Conservation (phyloP, 306 rosid species). For the Quercus engelmannii region DNA sequence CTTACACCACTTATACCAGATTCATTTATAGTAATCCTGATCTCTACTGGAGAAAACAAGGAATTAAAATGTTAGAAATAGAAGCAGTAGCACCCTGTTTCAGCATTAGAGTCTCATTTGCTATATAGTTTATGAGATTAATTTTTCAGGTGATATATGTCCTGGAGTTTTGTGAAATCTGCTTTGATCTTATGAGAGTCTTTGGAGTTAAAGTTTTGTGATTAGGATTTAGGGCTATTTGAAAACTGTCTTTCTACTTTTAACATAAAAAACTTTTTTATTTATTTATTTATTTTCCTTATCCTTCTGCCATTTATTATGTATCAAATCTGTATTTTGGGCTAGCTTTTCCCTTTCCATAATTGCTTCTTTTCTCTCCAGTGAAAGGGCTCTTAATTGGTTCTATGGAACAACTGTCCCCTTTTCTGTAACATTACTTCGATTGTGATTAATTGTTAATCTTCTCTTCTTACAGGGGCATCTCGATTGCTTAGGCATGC, state of each 20-base stretch:
- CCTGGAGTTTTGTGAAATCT: neutral
- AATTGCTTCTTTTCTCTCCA: neutral
- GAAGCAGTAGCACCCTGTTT: no score
- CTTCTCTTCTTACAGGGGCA: slow-evolving; percentile 6
- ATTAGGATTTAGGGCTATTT: neutral
- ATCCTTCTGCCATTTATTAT: no score
- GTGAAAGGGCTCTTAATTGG: neutral
- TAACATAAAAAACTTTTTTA: neutral
- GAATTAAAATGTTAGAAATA: no score
- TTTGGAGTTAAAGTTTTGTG: neutral
- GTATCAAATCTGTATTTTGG: no score
- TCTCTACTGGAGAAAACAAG: no score
- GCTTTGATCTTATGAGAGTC: neutral
- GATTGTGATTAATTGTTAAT: neutral
- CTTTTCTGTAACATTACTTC: neutral
- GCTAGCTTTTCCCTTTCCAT: neutral
- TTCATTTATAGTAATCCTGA: no score
- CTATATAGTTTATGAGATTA: no score
- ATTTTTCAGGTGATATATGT: no score
- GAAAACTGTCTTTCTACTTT: neutral
- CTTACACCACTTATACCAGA: no score
- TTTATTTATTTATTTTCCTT: neutral
- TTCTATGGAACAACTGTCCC: neutral
- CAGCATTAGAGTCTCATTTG: no score
- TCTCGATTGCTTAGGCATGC: neutral